Evolutionary conservation across 2,329 filamentous ascomycete genomes (phyloP).

Genomic region (Trichophyton simii): DNA sequence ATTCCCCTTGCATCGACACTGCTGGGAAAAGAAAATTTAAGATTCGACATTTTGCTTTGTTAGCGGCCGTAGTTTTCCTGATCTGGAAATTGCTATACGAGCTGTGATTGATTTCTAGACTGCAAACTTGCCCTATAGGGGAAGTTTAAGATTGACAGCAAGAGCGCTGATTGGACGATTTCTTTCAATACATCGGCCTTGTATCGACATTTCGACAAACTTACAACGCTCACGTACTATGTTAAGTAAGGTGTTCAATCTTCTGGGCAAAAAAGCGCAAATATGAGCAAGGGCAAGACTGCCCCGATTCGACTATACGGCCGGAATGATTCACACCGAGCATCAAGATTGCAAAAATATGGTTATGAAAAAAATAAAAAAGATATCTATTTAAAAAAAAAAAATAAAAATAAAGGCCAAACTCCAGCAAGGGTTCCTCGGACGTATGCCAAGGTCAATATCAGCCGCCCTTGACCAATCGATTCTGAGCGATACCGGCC

Average conservation of each 20-base stretch:
- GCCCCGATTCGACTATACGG: background rate
- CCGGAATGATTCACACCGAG: background rate
- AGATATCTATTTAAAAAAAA: background rate
- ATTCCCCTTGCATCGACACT: background rate
- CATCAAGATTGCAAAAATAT: background rate
- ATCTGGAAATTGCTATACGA: constrained; percentile 1
- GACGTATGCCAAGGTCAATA: background rate
- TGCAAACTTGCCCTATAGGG: background rate
- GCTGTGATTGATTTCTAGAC: background rate
- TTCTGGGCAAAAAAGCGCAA: background rate
- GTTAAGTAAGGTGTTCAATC: background rate
- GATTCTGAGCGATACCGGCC: background rate
- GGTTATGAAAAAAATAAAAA: background rate
- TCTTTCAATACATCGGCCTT: background rate
- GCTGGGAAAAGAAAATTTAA: background rate
- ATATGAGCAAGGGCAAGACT: background rate
- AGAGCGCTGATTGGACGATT: background rate
- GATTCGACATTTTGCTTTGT: background rate
- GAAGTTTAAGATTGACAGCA: background rate
- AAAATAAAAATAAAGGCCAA: background rate
- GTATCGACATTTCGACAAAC: background rate
- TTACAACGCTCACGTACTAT: background rate
- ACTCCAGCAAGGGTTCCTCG: background rate
- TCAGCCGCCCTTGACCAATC: background rate
- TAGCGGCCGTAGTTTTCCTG: background rate